These are phyloP conservation scores for Withania somnifera DNA, from an alignment of 305 asterid genomes.

Conservation along the genomic window DNA sequence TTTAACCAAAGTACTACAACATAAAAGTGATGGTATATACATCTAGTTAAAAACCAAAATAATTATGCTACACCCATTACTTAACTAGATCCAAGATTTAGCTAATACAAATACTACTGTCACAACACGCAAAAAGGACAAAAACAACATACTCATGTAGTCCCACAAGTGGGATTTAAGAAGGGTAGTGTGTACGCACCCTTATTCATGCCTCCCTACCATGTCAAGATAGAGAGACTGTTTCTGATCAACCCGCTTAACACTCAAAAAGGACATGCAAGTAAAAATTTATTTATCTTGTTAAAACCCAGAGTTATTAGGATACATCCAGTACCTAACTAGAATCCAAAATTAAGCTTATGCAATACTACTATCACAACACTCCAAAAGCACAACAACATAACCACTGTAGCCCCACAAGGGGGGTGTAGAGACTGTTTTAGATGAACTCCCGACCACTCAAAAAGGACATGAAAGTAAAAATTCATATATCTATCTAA, in stretches of 20 bases:
- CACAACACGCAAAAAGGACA: too few relatives aligned
- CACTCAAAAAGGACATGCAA: too few relatives aligned
- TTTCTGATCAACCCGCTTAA: too few relatives aligned
- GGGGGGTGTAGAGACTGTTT: too few relatives aligned
- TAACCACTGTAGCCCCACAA: too few relatives aligned
- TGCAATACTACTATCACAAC: not conserved
- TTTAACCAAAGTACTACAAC: constrained; percentile 71
- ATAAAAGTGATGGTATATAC: constrained; percentile 54
- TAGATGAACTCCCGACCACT: too few relatives aligned
- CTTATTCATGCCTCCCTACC: too few relatives aligned
- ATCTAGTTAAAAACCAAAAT: not conserved
- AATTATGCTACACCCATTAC: not conserved
- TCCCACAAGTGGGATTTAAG: too few relatives aligned
- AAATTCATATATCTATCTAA: not conserved
- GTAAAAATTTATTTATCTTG: not conserved
- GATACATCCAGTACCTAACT: not conserved
- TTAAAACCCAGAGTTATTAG: not conserved
- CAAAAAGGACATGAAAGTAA: not conserved
- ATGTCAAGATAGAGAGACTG: too few relatives aligned
- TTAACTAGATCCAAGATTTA: not conserved
- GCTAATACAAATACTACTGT: not conserved
- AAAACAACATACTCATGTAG: too few relatives aligned
- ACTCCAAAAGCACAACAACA: too few relatives aligned
- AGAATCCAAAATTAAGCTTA: not conserved
- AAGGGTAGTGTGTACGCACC: too few relatives aligned